Percentiles rank a stretch among this genome's conserved stretches.
phyloP scores from a whole-genome alignment of 2,329 filamentous ascomycete genomes.

The Monosporascus ibericus region DNA sequence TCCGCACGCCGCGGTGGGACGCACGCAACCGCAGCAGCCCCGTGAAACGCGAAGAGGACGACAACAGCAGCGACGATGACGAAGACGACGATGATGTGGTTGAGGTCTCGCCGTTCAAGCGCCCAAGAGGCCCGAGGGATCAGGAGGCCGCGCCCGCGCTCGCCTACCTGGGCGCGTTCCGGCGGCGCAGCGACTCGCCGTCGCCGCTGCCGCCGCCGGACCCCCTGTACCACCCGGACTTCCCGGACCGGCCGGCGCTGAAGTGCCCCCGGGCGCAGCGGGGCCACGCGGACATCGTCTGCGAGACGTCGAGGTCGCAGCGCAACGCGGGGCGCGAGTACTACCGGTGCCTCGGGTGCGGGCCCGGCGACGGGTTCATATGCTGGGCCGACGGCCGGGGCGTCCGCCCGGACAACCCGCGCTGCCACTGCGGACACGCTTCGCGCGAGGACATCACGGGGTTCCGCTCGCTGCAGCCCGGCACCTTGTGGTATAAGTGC shows the following conservation, averaged over 20 bases:
- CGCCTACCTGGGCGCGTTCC: not conserved
- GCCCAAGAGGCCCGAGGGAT: not conserved
- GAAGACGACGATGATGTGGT: slow-evolving; percentile 4
- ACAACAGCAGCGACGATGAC: not conserved
- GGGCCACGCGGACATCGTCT: slow-evolving; percentile 1
- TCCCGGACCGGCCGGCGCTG: slow-evolving; percentile 6
- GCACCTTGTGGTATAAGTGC: slow-evolving; percentile 10
- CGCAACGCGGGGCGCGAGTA: slow-evolving; percentile 5
- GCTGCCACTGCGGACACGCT: slow-evolving; percentile 6
- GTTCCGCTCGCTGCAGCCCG: not conserved
- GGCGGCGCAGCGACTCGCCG: not conserved
- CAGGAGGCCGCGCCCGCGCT: not conserved
- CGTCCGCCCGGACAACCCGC: not conserved
- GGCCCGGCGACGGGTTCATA: slow-evolving; percentile 3
- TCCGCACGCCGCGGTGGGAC: slow-evolving; percentile 1
- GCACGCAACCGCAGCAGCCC: slow-evolving; percentile 1
- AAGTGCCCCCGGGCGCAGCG: slow-evolving; percentile 1
- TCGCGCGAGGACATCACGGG: slow-evolving; percentile 9
- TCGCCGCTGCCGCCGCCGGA: not conserved
- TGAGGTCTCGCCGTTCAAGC: slow-evolving; percentile 6
- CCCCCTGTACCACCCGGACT: slow-evolving; percentile 5
- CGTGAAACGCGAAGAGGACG: not conserved
- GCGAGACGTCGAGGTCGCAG: not conserved
- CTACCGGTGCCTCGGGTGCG: slow-evolving; percentile 5
- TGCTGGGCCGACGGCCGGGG: slow-evolving; percentile 11